Conservation (phyloP, 2,329 filamentous ascomycete species). For the Penicillium oxalicum region DNA sequence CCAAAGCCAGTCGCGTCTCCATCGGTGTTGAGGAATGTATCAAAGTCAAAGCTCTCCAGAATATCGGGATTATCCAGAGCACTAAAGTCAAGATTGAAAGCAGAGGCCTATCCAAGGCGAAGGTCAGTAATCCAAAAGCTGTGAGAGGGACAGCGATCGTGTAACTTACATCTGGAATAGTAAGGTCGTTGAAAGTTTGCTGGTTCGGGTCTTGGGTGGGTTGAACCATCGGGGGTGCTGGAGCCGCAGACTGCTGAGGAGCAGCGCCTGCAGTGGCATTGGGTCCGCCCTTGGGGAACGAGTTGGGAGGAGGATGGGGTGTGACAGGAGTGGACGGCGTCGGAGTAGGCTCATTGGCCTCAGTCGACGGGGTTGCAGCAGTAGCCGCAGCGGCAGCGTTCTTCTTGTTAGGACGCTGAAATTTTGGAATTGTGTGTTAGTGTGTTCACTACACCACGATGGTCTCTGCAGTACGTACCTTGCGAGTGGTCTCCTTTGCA, state of each 20-base stretch:
- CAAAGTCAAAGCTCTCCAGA: slow-evolving; percentile 57
- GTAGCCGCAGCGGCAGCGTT: slow-evolving; percentile 35
- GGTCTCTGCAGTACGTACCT: slow-evolving; percentile 36
- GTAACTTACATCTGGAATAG: slow-evolving; percentile 35
- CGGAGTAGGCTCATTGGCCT: slow-evolving; percentile 43
- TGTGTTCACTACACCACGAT: not conserved
- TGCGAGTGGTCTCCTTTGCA: slow-evolving; percentile 40
- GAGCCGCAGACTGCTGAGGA: slow-evolving; percentile 32
- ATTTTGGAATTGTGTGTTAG: not conserved
- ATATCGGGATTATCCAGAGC: slow-evolving; percentile 43
- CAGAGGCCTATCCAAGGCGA: slow-evolving; percentile 20
- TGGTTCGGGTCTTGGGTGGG: slow-evolving; percentile 30
- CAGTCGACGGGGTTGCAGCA: slow-evolving; percentile 41
- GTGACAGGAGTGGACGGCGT: slow-evolving; percentile 47
- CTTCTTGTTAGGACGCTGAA: slow-evolving; percentile 40
- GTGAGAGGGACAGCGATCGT: not conserved
- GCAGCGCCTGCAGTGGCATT: slow-evolving; percentile 31
- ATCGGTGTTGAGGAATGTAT: slow-evolving; percentile 59
- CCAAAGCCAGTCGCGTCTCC: slow-evolving; percentile 37
- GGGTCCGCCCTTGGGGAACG: slow-evolving; percentile 38
- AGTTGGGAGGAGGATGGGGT: slow-evolving; percentile 41
- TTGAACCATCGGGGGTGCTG: slow-evolving; percentile 32
- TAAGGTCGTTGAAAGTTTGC: slow-evolving; percentile 30
- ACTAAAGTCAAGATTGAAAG: slow-evolving; percentile 41
- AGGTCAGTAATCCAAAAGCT: slow-evolving; percentile 13